Base-by-base conservation (phyloP, 1,139 yeast genomes). In the Geotrichum reessii region DNA sequence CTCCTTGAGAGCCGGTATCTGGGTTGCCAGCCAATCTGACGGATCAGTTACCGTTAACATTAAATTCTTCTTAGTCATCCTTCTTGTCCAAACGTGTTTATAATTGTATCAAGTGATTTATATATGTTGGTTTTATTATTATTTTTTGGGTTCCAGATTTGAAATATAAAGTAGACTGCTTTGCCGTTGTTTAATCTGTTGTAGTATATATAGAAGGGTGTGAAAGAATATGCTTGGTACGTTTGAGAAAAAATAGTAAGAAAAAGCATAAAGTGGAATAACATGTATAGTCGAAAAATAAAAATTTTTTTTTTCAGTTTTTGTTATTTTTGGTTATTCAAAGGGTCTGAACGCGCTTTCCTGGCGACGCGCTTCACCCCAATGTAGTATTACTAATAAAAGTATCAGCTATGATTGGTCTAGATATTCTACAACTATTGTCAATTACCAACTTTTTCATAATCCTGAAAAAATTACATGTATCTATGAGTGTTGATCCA, bases 21-120 rank as follows among this genome's bases (percentile, higher is more conserved):
- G 65, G 1, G 90, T 79, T 1, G 61, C 53, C 14, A 71, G 64
- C 85, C 92, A 89, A 67, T 89, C 96, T 7, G 85, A 76, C 0
- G 95, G 86, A 69, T 89, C 95, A 12, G 54, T 52, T 7, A 52
- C 37, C 3, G n/a, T 12, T 17, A 17, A 17, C 11, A 17, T 12
- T 33, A 17, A 14, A 9, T 9, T 33, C n/a, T 33, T 33, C 40
- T 33, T 33, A 17, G n/a, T 17, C 40, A 33, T 33, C n/a, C 2
- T 33, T 33, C 17, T 33, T 33, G 17, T 11, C n/a, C n/a, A n/a
- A n/a, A n/a, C 9, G 37, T 33, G 12, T 14, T 7, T 11, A 28
- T 28, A 7, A 9, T 28, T 28, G 31, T 6, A 17, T 6, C 6
- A 6, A 5, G n/a, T 14, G 40, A 5, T 33, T 33, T 17, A 17